A percentile compares a stretch with the other conserved stretches of the same genome.
Evolutionary conservation across 768 basidiomycete genomes (phyloP).

Genomic region (Pseudohyphozyma bogoriensis): DNA sequence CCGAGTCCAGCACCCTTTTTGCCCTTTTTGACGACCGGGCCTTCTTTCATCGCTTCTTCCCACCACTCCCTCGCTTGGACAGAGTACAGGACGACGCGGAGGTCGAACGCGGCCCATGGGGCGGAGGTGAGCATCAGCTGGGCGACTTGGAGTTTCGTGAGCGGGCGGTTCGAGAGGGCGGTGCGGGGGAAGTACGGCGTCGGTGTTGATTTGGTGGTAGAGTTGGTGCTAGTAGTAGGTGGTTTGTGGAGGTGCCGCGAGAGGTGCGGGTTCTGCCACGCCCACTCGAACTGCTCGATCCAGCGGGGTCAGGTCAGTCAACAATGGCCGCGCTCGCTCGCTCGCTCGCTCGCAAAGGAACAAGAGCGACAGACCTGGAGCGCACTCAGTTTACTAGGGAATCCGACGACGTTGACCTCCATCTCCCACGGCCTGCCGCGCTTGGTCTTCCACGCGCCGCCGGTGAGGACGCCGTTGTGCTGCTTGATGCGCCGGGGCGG

Average conservation of each 20-base stretch:
- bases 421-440: constrained; percentile 38
- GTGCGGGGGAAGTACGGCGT: constrained; percentile 19
- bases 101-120: constrained; percentile 37
- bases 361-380: constrained; percentile 38
- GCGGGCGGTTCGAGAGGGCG: constrained; percentile 19
- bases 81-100: constrained; percentile 38
- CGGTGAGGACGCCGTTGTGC: constrained; percentile 40
- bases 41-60: constrained; percentile 11
- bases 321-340: background rate
- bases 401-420: constrained; percentile 43
- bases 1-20: constrained; percentile 1
- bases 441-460: constrained; percentile 29
- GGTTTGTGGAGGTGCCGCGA: constrained; percentile 36
- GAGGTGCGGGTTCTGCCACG: constrained; percentile 43
- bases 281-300: constrained; percentile 42
- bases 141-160: constrained; percentile 35
- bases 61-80: constrained; percentile 31
- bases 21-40: constrained; percentile 13
- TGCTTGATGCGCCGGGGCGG: constrained; percentile 41
- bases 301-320: background rate
- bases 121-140: constrained; percentile 36
- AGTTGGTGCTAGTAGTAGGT: background rate
- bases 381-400: constrained; percentile 42
- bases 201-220: background rate
- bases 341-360: too few species aligned